phyloP scores from a whole-genome alignment of 306 rosid genomes.

The Rubus parviflorus region DNA sequence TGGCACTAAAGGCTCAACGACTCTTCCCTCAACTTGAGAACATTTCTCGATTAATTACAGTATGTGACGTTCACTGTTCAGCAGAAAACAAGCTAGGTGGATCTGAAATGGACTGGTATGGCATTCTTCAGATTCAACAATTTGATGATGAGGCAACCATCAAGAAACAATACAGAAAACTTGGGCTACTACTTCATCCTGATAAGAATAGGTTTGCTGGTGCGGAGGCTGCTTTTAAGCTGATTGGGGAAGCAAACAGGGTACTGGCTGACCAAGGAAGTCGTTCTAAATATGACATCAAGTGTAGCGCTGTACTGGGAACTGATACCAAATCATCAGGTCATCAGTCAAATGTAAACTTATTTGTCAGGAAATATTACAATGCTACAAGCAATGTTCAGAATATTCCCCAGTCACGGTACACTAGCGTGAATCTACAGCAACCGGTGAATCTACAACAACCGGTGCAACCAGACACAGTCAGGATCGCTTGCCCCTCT shows the following conservation, averaged over 20 bases:
- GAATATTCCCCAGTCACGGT: constrained; percentile 39
- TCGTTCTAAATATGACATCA: constrained; percentile 52
- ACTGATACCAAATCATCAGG: constrained; percentile 36
- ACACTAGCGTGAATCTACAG: constrained; percentile 24
- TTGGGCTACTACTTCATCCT: constrained; percentile 83
- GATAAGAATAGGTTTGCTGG: constrained; percentile 85
- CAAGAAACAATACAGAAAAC: constrained; percentile 76
- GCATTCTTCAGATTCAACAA: constrained; percentile 57
- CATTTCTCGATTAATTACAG: constrained; percentile 56
- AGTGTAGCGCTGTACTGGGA: constrained; percentile 24
- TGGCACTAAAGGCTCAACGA: constrained; percentile 57
- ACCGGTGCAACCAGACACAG: constrained; percentile 39
- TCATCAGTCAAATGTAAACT: constrained; percentile 34
- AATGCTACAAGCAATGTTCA: constrained; percentile 31
- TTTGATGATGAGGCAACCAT: constrained; percentile 49
- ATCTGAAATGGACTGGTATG: constrained; percentile 80
- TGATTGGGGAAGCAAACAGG: constrained; percentile 84
- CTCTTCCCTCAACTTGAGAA: constrained; percentile 67
- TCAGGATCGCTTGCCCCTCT: constrained; percentile 69
- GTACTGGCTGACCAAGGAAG: constrained; percentile 55
- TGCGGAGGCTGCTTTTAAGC: constrained; percentile 95
- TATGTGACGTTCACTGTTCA: constrained; percentile 73
- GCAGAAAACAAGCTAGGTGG: constrained; percentile 26
- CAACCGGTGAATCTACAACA: constrained; percentile 30
- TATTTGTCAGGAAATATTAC: constrained; percentile 22